Evolutionary conservation across 2,329 filamentous ascomycete genomes (phyloP), one percentile per base, ranked within the genome.

Genomic region (Helminthosporium solani): DNA sequence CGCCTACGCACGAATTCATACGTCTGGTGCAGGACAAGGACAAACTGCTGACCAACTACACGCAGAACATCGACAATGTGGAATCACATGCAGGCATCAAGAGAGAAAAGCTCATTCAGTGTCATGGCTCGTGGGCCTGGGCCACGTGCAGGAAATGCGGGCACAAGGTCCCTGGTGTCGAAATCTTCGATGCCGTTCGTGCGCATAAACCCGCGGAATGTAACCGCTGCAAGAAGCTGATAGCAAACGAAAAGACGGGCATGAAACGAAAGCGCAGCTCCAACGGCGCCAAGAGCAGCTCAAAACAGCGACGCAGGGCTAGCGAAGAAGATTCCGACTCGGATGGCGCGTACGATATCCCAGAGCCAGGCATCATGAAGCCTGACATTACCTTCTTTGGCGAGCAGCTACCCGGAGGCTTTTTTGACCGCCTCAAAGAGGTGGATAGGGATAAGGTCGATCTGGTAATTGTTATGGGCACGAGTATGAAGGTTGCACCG

Each of bases 311-410:
- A 47, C 58, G 82, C 51, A 82, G 81, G 62, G 73, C 79, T 25
- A 75, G 77, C 27, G 72, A 74, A 36, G 77, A 78, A 21, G 79
- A 78, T 44, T 73, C 78, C 30, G 80, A 79, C 42, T 78, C 76
- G 3, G 79, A 82, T 31, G 79, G 82, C 11, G 79, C 83, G 44
- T 83, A 86, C 63, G 78, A 85, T 55, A 82, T 87, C 31, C 83
- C 84, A 2, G 77, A 79, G 38, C 81, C 84, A 2, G 90, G 88
- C 46, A 84, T 95, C 66, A 95, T 95, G 90, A 96, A 82, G 78
- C 94, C 94, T 7, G 92, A 97, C 73, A 97, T 99, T 65, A 97
- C 90, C 37, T 97, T 99, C 75, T 97, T 97, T 63, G 92, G 92
- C 57, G 94, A 99, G 73, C 80, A 85, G 40, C 84, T 99, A 1